Conservation (phyloP, 495 filamentous ascomycete species). For the Lasiosphaeriaceae sp. region DNA sequence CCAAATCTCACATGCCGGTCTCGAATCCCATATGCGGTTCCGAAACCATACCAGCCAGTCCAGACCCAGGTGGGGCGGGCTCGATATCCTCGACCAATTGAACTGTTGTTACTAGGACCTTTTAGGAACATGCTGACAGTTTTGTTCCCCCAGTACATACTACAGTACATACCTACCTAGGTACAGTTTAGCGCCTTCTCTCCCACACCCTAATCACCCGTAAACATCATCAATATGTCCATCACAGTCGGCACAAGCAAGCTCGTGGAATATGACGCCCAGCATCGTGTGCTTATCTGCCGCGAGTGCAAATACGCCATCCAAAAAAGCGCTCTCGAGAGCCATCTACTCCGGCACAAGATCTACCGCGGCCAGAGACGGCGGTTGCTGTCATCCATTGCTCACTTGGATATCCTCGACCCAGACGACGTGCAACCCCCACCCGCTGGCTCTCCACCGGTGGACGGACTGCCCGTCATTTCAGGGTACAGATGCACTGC, state of each 20-base stretch:
- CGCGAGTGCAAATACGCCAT: constrained; percentile 37
- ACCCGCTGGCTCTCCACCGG: constrained; percentile 16
- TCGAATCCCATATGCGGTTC: not conserved
- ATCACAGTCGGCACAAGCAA: not conserved
- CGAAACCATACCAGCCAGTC: not conserved
- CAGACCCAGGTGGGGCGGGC: not conserved
- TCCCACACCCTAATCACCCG: too few relatives aligned
- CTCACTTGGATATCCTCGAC: constrained; percentile 24
- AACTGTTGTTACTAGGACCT: too few relatives aligned
- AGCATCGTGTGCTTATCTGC: constrained; percentile 32
- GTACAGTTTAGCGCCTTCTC: too few relatives aligned
- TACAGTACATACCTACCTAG: too few relatives aligned
- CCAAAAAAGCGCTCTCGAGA: constrained; percentile 33
- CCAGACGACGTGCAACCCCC: constrained; percentile 27
- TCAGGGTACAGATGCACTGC: constrained; percentile 26
- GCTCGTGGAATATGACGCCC: constrained; percentile 27
- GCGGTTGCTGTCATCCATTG: constrained; percentile 21
- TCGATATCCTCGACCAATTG: too few relatives aligned
- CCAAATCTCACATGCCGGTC: not conserved
- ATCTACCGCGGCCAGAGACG: constrained; percentile 32
- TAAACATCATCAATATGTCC: not conserved
- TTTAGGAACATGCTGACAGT: too few relatives aligned
- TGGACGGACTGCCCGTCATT: constrained; percentile 27
- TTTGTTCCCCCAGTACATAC: too few relatives aligned
- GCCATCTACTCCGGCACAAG: constrained; percentile 36